A percentile compares a stretch with the other conserved stretches of the same genome.
These are phyloP conservation scores for Cladophialophora bantiana DNA, from an alignment of 2,329 filamentous ascomycete species.

Conservation along the genomic window DNA sequence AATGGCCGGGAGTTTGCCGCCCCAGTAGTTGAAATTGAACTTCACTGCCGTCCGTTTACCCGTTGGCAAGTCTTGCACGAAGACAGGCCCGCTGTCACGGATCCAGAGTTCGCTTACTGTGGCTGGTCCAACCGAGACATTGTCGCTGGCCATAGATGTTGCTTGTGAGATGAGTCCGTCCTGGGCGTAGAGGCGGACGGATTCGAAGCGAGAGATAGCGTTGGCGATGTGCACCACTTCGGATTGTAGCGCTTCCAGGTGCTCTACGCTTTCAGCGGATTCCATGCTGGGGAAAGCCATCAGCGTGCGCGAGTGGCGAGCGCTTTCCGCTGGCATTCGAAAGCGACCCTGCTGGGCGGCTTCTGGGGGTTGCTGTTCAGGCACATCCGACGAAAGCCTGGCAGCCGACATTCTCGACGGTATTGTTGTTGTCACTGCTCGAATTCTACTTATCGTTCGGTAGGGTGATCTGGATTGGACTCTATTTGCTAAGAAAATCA, in stretches of 20 bases:
- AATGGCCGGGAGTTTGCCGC: slow-evolving; percentile 32
- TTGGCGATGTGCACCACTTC: slow-evolving; percentile 23
- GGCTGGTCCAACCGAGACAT: slow-evolving; percentile 36
- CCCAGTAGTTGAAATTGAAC: slow-evolving; percentile 29
- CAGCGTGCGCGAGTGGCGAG: slow-evolving; percentile 18
- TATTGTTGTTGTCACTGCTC: neutral
- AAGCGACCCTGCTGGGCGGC: slow-evolving; percentile 14
- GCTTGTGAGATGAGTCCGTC: slow-evolving; percentile 40
- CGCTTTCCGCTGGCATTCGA: slow-evolving; percentile 22
- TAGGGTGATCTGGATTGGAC: neutral
- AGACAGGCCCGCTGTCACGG: slow-evolving; percentile 45
- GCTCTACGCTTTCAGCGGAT: slow-evolving; percentile 14
- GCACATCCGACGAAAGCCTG: neutral
- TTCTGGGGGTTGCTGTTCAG: neutral
- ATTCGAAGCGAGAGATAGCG: slow-evolving; percentile 41
- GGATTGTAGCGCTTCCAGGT: slow-evolving; percentile 21
- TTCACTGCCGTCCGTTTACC: slow-evolving; percentile 29
- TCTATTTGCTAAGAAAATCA: neutral
- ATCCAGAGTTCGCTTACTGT: slow-evolving; percentile 44
- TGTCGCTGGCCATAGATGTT: slow-evolving; percentile 9
- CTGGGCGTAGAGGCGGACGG: slow-evolving; percentile 43
- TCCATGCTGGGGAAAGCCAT: slow-evolving; percentile 22
- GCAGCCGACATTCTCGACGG: neutral
- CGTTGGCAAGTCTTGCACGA: slow-evolving; percentile 32
- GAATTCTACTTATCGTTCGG: neutral